Base-by-base conservation (phyloP, 306 rosid species). In the Ormosia semicastrata region DNA sequence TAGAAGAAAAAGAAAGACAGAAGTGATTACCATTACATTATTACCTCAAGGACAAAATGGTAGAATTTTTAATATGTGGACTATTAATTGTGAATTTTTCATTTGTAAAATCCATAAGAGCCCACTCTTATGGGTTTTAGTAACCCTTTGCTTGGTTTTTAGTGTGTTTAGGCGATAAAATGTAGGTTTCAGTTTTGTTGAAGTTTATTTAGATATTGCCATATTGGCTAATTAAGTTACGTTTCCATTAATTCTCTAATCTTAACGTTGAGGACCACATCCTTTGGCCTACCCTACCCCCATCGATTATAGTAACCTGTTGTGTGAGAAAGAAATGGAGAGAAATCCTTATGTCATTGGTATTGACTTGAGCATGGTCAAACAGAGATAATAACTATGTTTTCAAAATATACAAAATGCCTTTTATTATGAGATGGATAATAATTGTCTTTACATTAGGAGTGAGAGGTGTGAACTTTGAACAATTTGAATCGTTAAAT, bases 261-360 rank as follows among this genome's bases (percentile, higher is more conserved):
- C n/a, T 36, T 18, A 43, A 66, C 30, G 66, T 52, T 39, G 29
- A 78, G 82, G 75, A 66, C 80, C 58, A 59, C 59, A 15, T 14
- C 3, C 32, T 56, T 73, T 30, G 40, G 78, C 30, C 14, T 41
- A 47, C 75, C 60, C 54, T 7, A 24, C 67, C 37, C 12, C 50
- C n/a, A 78, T 53, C 13, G 17, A 78, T 67, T 58, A 1, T 24
- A 75, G 69, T 14, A 30, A 46, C 14, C 4, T 53, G 17, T 53
- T 58, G 46, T 32, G 71, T 8, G 65, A 9, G 58, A 66, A 52
- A 49, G 53, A 77, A 63, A 64, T 4, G 49, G 62, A 53, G 33
- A 18, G 0, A 78, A 41, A 39, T 7, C 34, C 4, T 76, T 47
- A 33, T 37, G 52, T 75, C 46, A 14, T 46, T 62, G 63, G 29